Evolutionary conservation across 208 protist genomes (phyloP), one percentile per base, ranked within the genome.

Genomic region (Crithidia sp.): DNA sequence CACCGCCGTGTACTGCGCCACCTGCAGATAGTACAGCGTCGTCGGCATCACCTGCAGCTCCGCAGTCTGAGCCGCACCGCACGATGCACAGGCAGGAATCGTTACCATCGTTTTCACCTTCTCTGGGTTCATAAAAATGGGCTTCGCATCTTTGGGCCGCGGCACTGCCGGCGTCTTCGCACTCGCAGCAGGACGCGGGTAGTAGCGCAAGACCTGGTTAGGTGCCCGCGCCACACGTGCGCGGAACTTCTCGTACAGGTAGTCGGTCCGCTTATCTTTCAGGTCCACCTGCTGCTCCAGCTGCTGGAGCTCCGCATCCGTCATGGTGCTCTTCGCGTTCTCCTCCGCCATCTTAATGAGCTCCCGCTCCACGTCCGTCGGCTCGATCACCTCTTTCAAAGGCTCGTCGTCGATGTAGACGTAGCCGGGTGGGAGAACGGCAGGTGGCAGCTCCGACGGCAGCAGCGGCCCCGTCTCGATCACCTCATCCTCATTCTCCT

Each of bases 11-110:
- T 93, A 92, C 59, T 89, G 66, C 36, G 57, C 62, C 28, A 84
- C 81, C 54, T 81, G 85, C 19, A 96, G 58, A 77, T 88, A 96
- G 75, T 93, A 94, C 12, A 94, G 68, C 19, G 74, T 74, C 2
- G 91, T 93, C 10, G 91, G 91, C 82, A 96, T 89, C 58, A 96
- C 75, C 76, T 96, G 91, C 71, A 96, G 55, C 77, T 96, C 91
- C 47, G 86, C 78, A n/a, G 80, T 79, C 47, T 85, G 85, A 37
- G 86, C 79, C 8, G 84, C 81, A 14, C 88, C 88, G 83, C 91
- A 96, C 39, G 43, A 53, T 3, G 71, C 52, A 69, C 91, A 96
- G 16, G 85, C 64, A 16, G 87, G 88, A 16, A 92, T 76, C 28
- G 79, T 74, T 40, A 82, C 28, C 55, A 79, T 78, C 60, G 70